Evolutionary conservation across 192 early-diverging fungal species (phyloP), one percentile per base, ranked within the genome.

Genomic region (Rhizophagus prolifer): DNA sequence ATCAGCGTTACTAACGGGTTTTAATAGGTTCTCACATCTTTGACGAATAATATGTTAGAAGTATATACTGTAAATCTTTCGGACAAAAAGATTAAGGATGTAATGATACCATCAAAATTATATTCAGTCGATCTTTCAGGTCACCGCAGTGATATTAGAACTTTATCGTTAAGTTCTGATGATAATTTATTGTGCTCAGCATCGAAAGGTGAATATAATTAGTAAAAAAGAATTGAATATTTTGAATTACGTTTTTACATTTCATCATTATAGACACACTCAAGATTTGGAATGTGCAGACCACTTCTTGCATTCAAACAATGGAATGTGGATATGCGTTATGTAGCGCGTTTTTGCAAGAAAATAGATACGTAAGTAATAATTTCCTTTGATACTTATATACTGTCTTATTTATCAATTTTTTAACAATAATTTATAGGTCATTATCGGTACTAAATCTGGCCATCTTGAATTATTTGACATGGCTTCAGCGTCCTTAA

Each of bases 291-390:
- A 96, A 95, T 69, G 83, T 92, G 41, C 86, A 89, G 66, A 95
- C 94, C 1, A 85, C 90, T 13, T 80, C 91, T 36, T 98, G 96
- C 77, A 88, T 98, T 63, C 89, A 94, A 50, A 94, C 96, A 58
- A 89, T 99, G 75, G 93, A 93, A 58, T 95, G 93, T 54, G 96
- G 97, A 65, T 93, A 94, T 69, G 96, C 94, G 9, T 82, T 96
- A n/a, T 97, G 97, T 82, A 90, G 88, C 79, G 88, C 94, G 28
- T 98, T 99, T 83, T 80, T 99, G 10, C 97, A 96, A 4, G 96
- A 96, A 70, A 91, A 96, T 77, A 92, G 90, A 64, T 88, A 92
- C 78, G 89, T 91, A 81, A 81, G 83, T 79, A 23, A 64, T 14
- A 1, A 23, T 16, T 16, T 30, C n/a, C 47, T 26, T 12, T 63